Conservation (phyloP, 2,329 filamentous ascomycete genomes). For the Pseudogymnoascus sp. region DNA sequence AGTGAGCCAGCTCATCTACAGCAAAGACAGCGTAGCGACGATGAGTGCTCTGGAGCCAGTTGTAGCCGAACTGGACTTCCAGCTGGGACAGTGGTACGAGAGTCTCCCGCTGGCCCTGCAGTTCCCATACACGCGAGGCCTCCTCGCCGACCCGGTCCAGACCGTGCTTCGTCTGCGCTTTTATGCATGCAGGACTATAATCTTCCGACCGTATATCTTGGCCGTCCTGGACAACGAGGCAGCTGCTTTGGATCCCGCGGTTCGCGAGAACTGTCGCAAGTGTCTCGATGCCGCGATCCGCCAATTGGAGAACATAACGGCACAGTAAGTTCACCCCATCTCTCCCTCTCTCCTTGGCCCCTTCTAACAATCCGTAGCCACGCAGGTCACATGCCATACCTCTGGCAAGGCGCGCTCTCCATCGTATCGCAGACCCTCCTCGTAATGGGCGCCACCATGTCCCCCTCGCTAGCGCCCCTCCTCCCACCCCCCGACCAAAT, state of each 20-base stretch:
- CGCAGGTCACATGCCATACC: slow-evolving; percentile 75
- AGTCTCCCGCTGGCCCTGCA: slow-evolving; percentile 67
- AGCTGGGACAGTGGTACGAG: slow-evolving; percentile 80
- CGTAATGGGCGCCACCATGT: slow-evolving; percentile 81
- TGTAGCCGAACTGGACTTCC: slow-evolving; percentile 73
- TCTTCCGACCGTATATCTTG: slow-evolving; percentile 76
- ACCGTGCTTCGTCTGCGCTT: slow-evolving; percentile 73
- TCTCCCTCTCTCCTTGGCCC: not conserved
- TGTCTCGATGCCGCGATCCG: slow-evolving; percentile 74
- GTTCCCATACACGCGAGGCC: slow-evolving; percentile 64
- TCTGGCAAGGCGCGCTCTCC: slow-evolving; percentile 78
- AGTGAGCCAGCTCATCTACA: slow-evolving; percentile 74
- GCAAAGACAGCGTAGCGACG: slow-evolving; percentile 63
- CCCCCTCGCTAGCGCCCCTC: slow-evolving; percentile 56
- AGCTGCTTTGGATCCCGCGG: slow-evolving; percentile 61
- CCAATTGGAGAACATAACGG: slow-evolving; percentile 71
- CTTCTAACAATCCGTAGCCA: slow-evolving; percentile 45
- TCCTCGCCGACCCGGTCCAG: slow-evolving; percentile 67
- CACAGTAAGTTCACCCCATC: slow-evolving; percentile 52
- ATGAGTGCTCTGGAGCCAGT: slow-evolving; percentile 70
- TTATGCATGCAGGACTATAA: slow-evolving; percentile 80
- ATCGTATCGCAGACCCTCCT: slow-evolving; percentile 77
- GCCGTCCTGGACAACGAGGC: slow-evolving; percentile 74
- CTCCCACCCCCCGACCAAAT: slow-evolving; percentile 54
- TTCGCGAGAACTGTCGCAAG: slow-evolving; percentile 72